These are phyloP conservation scores for Galerina sulciceps DNA, from an alignment of 768 basidiomycete species.

Conservation along the genomic window DNA sequence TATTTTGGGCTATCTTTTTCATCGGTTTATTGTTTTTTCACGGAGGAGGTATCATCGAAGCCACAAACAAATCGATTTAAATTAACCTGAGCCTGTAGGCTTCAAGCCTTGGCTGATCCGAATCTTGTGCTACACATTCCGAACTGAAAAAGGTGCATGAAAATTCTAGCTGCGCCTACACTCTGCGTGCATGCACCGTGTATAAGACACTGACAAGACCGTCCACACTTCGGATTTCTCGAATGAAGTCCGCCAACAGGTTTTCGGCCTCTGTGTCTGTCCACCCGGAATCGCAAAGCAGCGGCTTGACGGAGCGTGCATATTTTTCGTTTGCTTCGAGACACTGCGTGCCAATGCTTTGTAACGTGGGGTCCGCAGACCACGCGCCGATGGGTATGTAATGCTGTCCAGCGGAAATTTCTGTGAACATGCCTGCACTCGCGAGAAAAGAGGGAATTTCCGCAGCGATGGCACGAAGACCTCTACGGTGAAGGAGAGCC, in stretches of 20 bases:
- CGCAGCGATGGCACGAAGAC: conserved; percentile 42
- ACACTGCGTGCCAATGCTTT: conserved; percentile 45
- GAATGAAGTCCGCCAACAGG: conserved; percentile 44
- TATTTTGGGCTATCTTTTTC: too few relatives aligned
- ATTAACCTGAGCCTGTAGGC: too few relatives aligned
- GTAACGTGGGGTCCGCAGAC: conserved; percentile 39
- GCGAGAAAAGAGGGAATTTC: conserved; percentile 41
- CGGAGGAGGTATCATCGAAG: too few relatives aligned
- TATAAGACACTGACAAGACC: conserved; percentile 56
- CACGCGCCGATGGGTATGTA: conserved; percentile 64
- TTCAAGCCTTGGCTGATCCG: too few relatives aligned
- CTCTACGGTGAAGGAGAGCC: conserved; percentile 34
- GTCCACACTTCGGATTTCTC: conserved; percentile 47
- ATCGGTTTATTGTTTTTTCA: too few relatives aligned
- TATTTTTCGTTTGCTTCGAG: conserved; percentile 44
- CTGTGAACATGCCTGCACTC: conserved; percentile 42
- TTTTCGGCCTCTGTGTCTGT: conserved; percentile 38
- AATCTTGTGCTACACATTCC: too few relatives aligned
- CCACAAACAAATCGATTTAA: too few relatives aligned
- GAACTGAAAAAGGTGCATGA: background rate
- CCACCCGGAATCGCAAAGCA: conserved; percentile 47
- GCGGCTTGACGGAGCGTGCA: conserved; percentile 49
- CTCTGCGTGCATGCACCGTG: conserved; percentile 49
- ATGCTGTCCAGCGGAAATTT: conserved; percentile 36
- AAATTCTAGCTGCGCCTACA: conserved; percentile 7